Conservation (phyloP, 225 moss, liverwort and hornwort species). For the Rhytidiadelphus loreus region DNA sequence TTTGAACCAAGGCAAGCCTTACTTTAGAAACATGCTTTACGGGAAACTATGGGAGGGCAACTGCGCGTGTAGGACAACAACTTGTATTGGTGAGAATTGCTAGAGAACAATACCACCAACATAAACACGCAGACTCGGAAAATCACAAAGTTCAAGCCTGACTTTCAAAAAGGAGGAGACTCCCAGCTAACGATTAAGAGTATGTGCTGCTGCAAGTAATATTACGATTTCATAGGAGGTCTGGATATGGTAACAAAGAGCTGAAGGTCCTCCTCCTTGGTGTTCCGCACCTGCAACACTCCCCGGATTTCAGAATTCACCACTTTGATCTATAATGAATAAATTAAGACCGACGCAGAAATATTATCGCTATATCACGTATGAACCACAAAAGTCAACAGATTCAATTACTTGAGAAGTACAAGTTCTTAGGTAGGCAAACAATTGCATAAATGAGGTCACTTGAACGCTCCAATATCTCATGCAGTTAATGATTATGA, state of each 20-base stretch:
- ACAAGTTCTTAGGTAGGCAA: not conserved
- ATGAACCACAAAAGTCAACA: not conserved
- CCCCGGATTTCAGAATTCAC: not conserved
- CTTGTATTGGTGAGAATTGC: not conserved
- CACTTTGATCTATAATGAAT: not conserved
- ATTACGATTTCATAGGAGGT: constrained; percentile 10
- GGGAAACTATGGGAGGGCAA: not conserved
- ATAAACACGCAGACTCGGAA: not conserved
- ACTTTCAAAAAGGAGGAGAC: not conserved
- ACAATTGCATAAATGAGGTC: not conserved
- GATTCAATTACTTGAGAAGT: not conserved
- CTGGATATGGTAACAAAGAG: not conserved
- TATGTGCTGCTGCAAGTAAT: not conserved
- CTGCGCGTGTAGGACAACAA: not conserved
- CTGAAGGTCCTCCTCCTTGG: constrained; percentile 1
- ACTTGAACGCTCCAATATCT: not conserved
- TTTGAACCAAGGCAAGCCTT: not conserved
- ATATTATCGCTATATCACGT: not conserved
- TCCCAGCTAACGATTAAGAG: not conserved
- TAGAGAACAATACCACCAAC: not conserved
- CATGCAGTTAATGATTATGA: not conserved
- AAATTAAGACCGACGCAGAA: not conserved
- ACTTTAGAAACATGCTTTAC: not conserved
- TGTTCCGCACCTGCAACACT: constrained; percentile 1
- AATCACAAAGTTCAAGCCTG: not conserved